Evolutionary conservation across 2,329 filamentous ascomycete species (phyloP), one percentile per base, ranked within the genome.

Genomic region (Trichophaea hybrida): DNA sequence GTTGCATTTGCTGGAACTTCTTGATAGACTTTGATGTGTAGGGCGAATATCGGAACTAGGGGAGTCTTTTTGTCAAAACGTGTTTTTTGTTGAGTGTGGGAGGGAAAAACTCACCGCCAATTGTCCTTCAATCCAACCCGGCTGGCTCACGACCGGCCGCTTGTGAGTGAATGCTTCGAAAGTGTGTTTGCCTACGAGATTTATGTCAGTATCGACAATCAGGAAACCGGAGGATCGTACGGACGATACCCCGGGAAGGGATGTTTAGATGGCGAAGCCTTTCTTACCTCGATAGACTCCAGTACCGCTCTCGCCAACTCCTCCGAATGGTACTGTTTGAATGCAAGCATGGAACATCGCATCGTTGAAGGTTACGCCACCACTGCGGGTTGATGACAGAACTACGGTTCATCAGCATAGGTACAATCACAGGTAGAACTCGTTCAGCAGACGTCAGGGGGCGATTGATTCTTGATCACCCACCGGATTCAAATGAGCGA

Each of bases 201-300:
- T 8, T 24, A 44, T 15, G 33, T 59, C 8, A 53, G n/a, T 61
- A 33, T 53, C 58, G 50, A 55, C 48, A 46, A 54, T 54, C 10
- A 54, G 10, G 38, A 43, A 2, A 1, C 38, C 38, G 38, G n/a
- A 43, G n/a, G 38, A 43, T 7, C 7, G n/a, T 40, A 7, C n/a
- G 7, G 7, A 40, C 7, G 37, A 40, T 40, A n/a, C n/a, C 7
- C 7, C 31, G 7, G 7, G 17, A 32, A 10, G 17, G 51, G 7
- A 33, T 34, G 17, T 32, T 37, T 5, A 10, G 8, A 34, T 17
- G 10, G 46, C 4, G 24, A 50, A 17, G 24, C 10, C 2, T n/a
- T 84, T 77, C 69, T 82, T 82, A 61, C 89, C 89, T 67, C 86
- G 82, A 75, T 94, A 94, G 34, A 80, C 75, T 62, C 88, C 88